Base-by-base conservation (phyloP, 768 basidiomycete species). In the Leccinum imitatum region DNA sequence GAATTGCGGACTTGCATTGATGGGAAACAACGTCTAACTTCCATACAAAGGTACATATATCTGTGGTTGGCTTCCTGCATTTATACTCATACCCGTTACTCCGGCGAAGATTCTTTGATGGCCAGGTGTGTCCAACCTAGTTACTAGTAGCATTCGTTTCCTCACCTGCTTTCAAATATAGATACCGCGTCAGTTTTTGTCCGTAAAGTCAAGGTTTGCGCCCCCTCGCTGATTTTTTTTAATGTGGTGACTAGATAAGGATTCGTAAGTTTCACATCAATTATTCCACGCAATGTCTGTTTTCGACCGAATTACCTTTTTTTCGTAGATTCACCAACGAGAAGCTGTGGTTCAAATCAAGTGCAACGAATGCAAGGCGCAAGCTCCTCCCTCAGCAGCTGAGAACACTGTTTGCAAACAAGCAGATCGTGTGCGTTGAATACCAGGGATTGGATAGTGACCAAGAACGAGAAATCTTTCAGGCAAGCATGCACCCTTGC, bases 11-110 rank as follows among this genome's bases (percentile, higher is more conserved):
- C 78, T 0, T 89, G 87, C 60, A 87, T 88, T 14, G 89, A 89
- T 62, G 87, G 87, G n/a, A 89, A 89, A 67, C 87, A 89, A 63
- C 78, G 88, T 33, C 68, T 89, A 60, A 87, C 88, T 0, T 87
- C 87, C 0, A 82, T 89, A 27, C 77, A 79, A 62, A 78, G 80
- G 87, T 88, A 63, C 57, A 14, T 10, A 25, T 30, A 3, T 41
- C 41, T 13, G 11, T 19, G 44, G 11, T 1, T 46, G 10, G 1
- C 6, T 39, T 19, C 27, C 21, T 11, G 33, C 25, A 23, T 23
- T 1, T 23, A 21, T 48, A 13, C 53, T 65, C 25, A 64, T 44
- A 48, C 8, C 35, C 10, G 8, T 57, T 23, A 48, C 17, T 50
- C 10, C 9, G 4, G 35, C 44, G 10, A 59, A 87, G 86, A 61